Evolutionary conservation across 106 monocot genomes (phyloP), one percentile per base, ranked within the genome.

Genomic region (Acorus calamus): DNA sequence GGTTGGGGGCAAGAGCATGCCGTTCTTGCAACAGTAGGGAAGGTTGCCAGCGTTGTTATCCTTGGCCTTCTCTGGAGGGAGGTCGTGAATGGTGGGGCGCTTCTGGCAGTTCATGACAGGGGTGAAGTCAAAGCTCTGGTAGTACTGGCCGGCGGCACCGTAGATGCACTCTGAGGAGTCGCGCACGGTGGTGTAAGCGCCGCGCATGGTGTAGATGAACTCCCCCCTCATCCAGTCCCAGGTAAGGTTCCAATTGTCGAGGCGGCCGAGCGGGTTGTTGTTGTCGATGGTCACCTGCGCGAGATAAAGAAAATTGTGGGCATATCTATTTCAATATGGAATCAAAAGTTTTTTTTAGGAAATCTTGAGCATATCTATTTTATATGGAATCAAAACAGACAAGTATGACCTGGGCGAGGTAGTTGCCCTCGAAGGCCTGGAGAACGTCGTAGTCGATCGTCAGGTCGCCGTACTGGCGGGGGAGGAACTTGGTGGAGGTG

Each of bases 171-270:
- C 71, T 10, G 88, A 61, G 42, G 76, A 68, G 66, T 92, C 85
- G 42, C 81, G 79, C 53, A 63, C 61, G 52, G 74, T 66, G 9
- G 92, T 85, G 83, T 98, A 98, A 55, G 98, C 98, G 6, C 98
- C 98, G 10, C 49, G 54, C 83, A 92, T 98, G 66, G 50, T 66
- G 83, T 92, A 74, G 76, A 98, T 98, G 83, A 98, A 98, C 78
- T 98, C 92, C 10, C 88, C 92, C 3, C 88, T 74, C 83, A 59
- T 88, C 98, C 98, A 98, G 55, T 98, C 88, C 92, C 91, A 98
- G 8, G 92, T 85, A 14, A 98, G 54, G 66, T 92, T 98, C 98
- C 98, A 98, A 74, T 79, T 86, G 69, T 92, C 91, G 5, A 92
- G 86, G 44, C 91, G 80, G 69, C 91, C 83, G 4, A 92, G 76